Evolutionary conservation across 2,329 filamentous ascomycete genomes (phyloP).

Genomic region (Fonsecaea multimorphosa): DNA sequence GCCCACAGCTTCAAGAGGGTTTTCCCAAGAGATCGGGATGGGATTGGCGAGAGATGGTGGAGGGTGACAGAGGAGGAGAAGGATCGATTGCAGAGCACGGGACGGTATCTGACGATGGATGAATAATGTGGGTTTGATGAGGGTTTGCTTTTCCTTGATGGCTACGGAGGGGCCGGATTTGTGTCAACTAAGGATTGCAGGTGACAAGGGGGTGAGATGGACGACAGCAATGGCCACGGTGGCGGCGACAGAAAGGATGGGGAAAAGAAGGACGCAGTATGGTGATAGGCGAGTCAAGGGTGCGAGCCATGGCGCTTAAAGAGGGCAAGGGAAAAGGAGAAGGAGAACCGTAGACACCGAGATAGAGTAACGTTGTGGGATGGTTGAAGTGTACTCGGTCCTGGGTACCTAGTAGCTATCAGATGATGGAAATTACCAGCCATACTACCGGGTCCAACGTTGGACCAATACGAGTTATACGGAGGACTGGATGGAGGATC

Average conservation of each 20-base stretch:
- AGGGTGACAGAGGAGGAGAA: neutral
- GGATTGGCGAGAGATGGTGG: conserved; percentile 16
- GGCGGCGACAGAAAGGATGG: neutral
- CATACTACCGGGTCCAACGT: too few relatives aligned
- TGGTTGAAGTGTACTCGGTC: neutral
- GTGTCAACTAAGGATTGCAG: conserved; percentile 8
- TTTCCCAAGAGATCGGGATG: conserved; percentile 13
- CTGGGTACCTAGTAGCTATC: too few relatives aligned
- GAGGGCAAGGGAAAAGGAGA: conserved; percentile 1
- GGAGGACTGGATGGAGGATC: neutral
- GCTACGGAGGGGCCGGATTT: conserved; percentile 20
- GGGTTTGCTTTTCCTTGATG: conserved; percentile 3
- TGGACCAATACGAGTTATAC: neutral
- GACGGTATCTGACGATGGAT: conserved; percentile 2
- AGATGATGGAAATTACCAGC: neutral
- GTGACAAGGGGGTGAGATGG: neutral
- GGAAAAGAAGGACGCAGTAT: neutral
- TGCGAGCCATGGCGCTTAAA: neutral
- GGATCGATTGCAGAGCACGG: neutral
- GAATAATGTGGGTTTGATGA: conserved; percentile 13
- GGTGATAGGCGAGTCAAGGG: neutral
- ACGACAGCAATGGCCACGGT: neutral
- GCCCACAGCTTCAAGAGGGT: neutral
- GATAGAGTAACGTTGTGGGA: neutral
- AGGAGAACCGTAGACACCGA: neutral